A percentile compares a stretch with the other conserved stretches of the same genome.
Conservation (phyloP, 2,329 filamentous ascomycete genomes). For the Macroventuria anomochaeta region DNA sequence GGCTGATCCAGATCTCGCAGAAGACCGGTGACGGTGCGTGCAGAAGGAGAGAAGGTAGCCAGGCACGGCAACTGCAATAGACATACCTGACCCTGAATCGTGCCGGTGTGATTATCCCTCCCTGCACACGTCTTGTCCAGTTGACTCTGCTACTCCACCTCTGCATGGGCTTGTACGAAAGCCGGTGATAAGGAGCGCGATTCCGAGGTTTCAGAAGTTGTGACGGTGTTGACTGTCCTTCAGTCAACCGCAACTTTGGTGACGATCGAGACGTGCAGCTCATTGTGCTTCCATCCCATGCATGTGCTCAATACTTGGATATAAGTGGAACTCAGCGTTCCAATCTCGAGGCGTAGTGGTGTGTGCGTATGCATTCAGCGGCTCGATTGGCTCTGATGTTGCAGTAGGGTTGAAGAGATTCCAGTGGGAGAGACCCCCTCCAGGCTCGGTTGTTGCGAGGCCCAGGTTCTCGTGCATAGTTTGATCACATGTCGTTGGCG, state of each 20-base stretch:
- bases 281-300: slow-evolving; percentile 6
- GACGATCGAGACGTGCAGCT: background rate
- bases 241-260: too few relatives aligned
- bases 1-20: too few relatives aligned
- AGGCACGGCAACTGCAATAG: too few relatives aligned
- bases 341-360: slow-evolving; percentile 40
- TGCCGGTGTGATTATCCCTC: too few relatives aligned
- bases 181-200: too few relatives aligned
- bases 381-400: slow-evolving; percentile 28
- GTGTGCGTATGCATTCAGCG: slow-evolving; percentile 28
- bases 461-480: background rate
- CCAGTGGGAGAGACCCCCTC: slow-evolving; percentile 40
- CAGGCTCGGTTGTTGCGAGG: slow-evolving; percentile 23
- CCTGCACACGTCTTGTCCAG: too few relatives aligned
- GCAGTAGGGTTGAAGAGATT: slow-evolving; percentile 41
- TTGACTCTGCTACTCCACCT: too few relatives aligned
- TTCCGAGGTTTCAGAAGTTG: too few relatives aligned
- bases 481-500: slow-evolving; percentile 2
- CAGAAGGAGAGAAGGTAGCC: too few relatives aligned
- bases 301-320: slow-evolving; percentile 13
- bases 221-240: background rate
- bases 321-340: slow-evolving; percentile 42
- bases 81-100: too few relatives aligned
- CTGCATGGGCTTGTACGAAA: too few relatives aligned
- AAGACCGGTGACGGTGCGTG: too few relatives aligned